Evolutionary conservation across 2,329 filamentous ascomycete genomes (phyloP), one percentile per base, ranked within the genome.

Genomic region (Geosmithia flava): DNA sequence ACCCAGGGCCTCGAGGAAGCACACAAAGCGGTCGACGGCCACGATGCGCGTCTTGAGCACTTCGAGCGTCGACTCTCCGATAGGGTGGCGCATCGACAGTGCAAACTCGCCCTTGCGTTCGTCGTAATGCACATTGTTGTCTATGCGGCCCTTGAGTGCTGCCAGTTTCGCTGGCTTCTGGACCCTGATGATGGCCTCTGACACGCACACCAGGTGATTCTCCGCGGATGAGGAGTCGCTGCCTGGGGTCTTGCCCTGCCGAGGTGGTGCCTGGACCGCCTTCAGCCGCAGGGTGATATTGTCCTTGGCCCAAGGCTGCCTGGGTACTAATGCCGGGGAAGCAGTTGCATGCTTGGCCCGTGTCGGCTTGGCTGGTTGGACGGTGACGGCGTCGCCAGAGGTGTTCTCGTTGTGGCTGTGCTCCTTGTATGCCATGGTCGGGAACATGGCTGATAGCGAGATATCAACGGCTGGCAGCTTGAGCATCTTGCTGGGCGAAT

Each of bases 11-110:
- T 80, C 75, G 23, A 88, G 70, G 56, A 86, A 87, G 42, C 76
- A 75, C 40, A 87, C 80, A 27, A 93, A 71, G 19, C 83, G 77
- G 56, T 85, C 79, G 49, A 93, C 76, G 13, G 80, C 76, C 54
- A 78, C 74, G 44, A 89, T 68, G 27, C 81, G 74, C 46, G 73
- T 68, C 52, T 71, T 68, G 19, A 89, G 69, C n/a, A 70, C 66
- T 3, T 74, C 69, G 3, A 87, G 62, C 15, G 83, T 71, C 1
- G 80, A 69, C 43, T 70, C 66, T 19, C 81, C 81, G 44, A 83
- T 74, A 2, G 69, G 65, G 1, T 78, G 74, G 10, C 74, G 70
- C 39, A 87, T 66, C 7, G 74, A 70, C 47, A 88, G 67, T 16
- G 73, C 72, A 59, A 88, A 84, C 48, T 78, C 74, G 43, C 83